Base-by-base conservation (phyloP, 768 basidiomycete species). In the Termitomyces titanicus region DNA sequence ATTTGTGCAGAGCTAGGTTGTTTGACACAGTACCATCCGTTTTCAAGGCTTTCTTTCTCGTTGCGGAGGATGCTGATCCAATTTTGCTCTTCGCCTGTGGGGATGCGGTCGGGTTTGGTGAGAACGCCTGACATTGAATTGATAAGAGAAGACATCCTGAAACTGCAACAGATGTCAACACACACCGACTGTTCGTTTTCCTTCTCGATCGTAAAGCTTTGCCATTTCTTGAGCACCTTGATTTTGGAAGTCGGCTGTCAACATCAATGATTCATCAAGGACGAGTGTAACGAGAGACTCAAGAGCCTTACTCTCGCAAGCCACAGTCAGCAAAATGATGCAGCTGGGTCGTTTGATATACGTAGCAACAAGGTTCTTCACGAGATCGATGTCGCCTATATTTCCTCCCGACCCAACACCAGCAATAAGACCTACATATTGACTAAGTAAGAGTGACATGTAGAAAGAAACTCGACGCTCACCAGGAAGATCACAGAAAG, bases 191-290 rank as follows among this genome's bases (percentile, higher is more conserved):
- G 88, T 92, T 4, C 88, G 76, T 47, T 75, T 77, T 0, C 89
- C 88, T 1, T 80, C 69, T 0, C 83, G 81, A 57, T 91, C 88
- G 46, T 78, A 70, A 13, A 70, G 47, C 61, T 83, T 85, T 0
- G 86, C 82, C 0, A 92, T 70, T n/a, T 78, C 72, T 55, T 86
- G 83, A 0, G 89, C 89, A 0, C 84, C 85, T 65, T 92, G 89
- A 40, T 89, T 92, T 60, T 91, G 86, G 18, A 88, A 88, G 58
- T 92, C 88, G 49, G 88, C 90, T 92, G 44, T 38, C 1, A 29
- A 42, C 42, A 29, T 10, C 25, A 17, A 51, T 10, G 44, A 40
- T 54, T 12, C 44, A 22, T 46, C 20, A 50, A 50, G n/a, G 37
- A 12, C n/a, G 31, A 31, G 17, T 13, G 43, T 39, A 31, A 18